Conservation (phyloP, 2,329 filamentous ascomycete genomes). For the Pseudogymnoascus destructans region DNA sequence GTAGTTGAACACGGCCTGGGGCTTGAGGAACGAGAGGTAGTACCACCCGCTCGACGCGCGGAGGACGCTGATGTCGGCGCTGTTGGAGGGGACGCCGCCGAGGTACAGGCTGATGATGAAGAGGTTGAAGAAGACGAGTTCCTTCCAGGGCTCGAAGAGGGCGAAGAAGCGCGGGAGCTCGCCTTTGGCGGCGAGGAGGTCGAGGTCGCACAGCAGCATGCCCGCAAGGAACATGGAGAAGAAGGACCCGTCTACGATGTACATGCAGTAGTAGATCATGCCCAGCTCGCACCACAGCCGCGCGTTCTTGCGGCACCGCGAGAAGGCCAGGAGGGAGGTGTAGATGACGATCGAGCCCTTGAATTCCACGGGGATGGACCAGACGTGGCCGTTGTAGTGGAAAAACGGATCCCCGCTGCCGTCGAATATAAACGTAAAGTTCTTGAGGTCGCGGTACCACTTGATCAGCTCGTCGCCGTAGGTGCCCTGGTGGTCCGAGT, state of each 20-base stretch:
- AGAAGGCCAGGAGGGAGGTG: slow-evolving; percentile 41
- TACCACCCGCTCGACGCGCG: slow-evolving; percentile 37
- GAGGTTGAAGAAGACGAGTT: slow-evolving; percentile 38
- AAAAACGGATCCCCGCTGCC: neutral
- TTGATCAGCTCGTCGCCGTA: neutral
- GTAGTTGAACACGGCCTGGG: slow-evolving; percentile 50
- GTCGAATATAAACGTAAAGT: neutral
- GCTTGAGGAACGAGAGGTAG: slow-evolving; percentile 39
- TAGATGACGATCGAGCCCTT: slow-evolving; percentile 52
- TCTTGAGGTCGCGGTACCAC: neutral
- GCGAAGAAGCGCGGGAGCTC: slow-evolving; percentile 39
- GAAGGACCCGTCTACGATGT: slow-evolving; percentile 51
- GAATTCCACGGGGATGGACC: slow-evolving; percentile 53
- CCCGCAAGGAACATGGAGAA: slow-evolving; percentile 47
- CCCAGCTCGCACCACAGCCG: slow-evolving; percentile 40
- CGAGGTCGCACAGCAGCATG: slow-evolving; percentile 49
- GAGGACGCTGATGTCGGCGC: slow-evolving; percentile 35
- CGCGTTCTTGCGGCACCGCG: slow-evolving; percentile 39
- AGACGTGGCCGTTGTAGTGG: slow-evolving; percentile 33
- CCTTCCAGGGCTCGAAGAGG: slow-evolving; percentile 33
- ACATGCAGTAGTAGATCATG: slow-evolving; percentile 52
- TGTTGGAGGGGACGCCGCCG: slow-evolving; percentile 45
- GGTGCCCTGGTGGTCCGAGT: neutral
- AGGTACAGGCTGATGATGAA: slow-evolving; percentile 42
- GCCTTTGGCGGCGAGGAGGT: slow-evolving; percentile 37